phyloP scores from a whole-genome alignment of 176 grass and related monocot genomes.

The Oryza punctata region DNA sequence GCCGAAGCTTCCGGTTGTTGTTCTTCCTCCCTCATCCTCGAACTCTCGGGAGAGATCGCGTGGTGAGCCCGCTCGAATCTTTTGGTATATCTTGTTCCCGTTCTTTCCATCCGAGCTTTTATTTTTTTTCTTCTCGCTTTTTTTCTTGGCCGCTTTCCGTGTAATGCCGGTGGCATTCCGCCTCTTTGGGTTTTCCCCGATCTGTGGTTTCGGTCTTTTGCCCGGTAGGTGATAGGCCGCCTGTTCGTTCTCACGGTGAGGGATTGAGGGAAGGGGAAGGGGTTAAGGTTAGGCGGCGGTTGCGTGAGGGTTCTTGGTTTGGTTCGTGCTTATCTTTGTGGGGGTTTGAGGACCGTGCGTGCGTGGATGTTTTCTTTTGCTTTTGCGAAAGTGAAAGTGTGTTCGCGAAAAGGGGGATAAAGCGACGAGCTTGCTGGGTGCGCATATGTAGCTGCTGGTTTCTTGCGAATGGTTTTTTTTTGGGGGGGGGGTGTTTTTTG shows the following conservation, averaged over 20 bases:
- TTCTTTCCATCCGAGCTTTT: background rate
- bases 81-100: background rate
- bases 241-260: background rate
- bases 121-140: background rate
- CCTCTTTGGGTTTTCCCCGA: background rate
- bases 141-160: background rate
- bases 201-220: background rate
- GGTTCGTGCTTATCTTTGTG: background rate
- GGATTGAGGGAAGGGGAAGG: background rate
- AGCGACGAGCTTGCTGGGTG: slow-evolving; percentile 28
- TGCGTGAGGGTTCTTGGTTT: background rate
- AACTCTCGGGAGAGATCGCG: background rate
- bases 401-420: background rate
- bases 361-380: background rate
- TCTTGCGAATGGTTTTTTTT: background rate
- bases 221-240: background rate
- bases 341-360: background rate
- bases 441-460: slow-evolving; percentile 24
- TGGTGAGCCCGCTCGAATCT: background rate
- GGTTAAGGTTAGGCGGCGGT: background rate
- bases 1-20: slow-evolving; percentile 3
- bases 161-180: slow-evolving; percentile 23
- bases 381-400: background rate
- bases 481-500: background rate
- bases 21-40: background rate